phyloP scores from a whole-genome alignment of 495 filamentous ascomycete genomes.

The Astrothelium subdiscretum region DNA sequence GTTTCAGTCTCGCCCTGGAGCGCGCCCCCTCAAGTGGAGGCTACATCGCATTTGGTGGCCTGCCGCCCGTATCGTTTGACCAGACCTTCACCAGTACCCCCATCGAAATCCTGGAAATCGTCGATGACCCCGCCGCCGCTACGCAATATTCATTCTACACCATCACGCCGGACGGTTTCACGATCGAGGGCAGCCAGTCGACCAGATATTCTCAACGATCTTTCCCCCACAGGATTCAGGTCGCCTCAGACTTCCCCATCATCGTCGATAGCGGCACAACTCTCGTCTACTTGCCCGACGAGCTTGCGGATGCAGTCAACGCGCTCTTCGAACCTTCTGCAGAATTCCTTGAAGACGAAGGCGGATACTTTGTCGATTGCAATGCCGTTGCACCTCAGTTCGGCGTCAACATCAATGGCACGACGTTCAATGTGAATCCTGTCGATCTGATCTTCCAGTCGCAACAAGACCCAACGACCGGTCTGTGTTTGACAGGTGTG shows the following conservation, averaged over 20 bases:
- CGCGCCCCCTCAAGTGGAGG: slow-evolving; percentile 14
- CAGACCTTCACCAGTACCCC: slow-evolving; percentile 28
- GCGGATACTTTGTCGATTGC: slow-evolving; percentile 44
- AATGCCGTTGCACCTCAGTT: slow-evolving; percentile 42
- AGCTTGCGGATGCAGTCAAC: slow-evolving; percentile 40
- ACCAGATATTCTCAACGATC: not conserved
- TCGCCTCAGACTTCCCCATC: slow-evolving; percentile 8
- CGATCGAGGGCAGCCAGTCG: slow-evolving; percentile 13
- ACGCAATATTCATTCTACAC: slow-evolving; percentile 31
- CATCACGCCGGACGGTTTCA: slow-evolving; percentile 30
- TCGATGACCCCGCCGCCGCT: not conserved
- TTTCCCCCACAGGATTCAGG: not conserved
- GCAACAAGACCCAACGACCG: slow-evolving; percentile 16
- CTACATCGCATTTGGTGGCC: slow-evolving; percentile 42
- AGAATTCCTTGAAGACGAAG: slow-evolving; percentile 30
- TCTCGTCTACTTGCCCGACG: slow-evolving; percentile 30
- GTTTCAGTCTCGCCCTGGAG: slow-evolving; percentile 44
- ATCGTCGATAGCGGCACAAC: slow-evolving; percentile 37
- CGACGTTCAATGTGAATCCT: slow-evolving; percentile 40
- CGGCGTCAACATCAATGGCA: slow-evolving; percentile 38
- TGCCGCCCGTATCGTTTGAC: slow-evolving; percentile 29
- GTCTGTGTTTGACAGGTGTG: slow-evolving; percentile 12
- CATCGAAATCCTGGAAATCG: slow-evolving; percentile 16
- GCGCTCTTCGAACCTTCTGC: slow-evolving; percentile 42
- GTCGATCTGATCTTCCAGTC: slow-evolving; percentile 40